Base-by-base conservation (phyloP, 306 rosid genomes). In the Sindora glabra region DNA sequence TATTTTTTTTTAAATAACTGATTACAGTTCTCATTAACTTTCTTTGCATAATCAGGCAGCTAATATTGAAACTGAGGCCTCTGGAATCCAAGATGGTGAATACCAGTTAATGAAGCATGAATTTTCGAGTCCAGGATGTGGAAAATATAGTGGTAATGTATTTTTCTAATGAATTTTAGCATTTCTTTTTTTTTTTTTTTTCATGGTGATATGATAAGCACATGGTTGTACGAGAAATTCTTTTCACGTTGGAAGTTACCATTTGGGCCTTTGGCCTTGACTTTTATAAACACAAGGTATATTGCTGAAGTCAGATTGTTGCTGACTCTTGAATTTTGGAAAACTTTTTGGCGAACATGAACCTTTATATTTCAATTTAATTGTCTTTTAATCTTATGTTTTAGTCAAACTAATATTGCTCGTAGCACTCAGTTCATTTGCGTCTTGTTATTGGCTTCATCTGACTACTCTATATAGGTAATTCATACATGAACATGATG, bases 91-190 rank as follows among this genome's bases (percentile, higher is more conserved):
- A 40, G 79, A 74, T 62, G 78, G 88, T 51, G 89, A 81, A 67
- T 92, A 74, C 83, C 96, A 79, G 74, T 71, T 92, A 76, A 79
- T 86, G 27, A 92, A 88, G 70, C 85, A 83, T 73, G 96, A 47
- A 25, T 80, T 88, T 77, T 86, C 95, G 57, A 79, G 83, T 70
- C 66, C 80, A 78, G 84, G 84, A 47, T 87, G 77, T 73, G 94
- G 90, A 61, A 92, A 92, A 71, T 92, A 78, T 56, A 92, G 95
- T 56, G 99, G 96, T 92, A 86, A n/a, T n/a, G n/a, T 67, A 47
- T 72, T 21, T 55, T 64, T 22, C 50, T 69, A 53, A 3, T 39
- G 17, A 37, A n/a, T 48, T 37, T 50, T 62, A 56, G 16, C 51
- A 51, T 25, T 29, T n/a, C 51, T 18, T 40, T n/a, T 13, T 8